These are phyloP conservation scores for Xanthoconium stramineum DNA, from an alignment of 768 basidiomycete genomes.

Conservation along the genomic window DNA sequence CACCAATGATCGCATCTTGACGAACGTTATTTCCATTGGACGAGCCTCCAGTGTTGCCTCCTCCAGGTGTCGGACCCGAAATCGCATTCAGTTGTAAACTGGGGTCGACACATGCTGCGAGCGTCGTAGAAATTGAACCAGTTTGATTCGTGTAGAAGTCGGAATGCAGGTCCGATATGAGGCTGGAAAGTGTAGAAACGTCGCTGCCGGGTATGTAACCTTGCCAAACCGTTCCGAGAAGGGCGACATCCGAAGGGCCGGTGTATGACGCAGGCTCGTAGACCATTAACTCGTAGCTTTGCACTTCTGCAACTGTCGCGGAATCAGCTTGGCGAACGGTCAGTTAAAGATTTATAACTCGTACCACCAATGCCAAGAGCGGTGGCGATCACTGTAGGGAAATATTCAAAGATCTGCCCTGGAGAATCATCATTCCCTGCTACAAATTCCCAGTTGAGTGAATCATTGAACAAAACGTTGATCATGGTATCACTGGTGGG, in stretches of 20 bases:
- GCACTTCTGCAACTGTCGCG: slow-evolving; percentile 36
- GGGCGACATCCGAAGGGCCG: slow-evolving; percentile 40
- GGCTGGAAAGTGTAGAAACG: slow-evolving; percentile 59
- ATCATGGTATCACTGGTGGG: slow-evolving; percentile 46
- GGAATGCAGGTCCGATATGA: slow-evolving; percentile 61
- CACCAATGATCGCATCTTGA: slow-evolving; percentile 88
- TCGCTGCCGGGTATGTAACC: slow-evolving; percentile 58
- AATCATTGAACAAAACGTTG: slow-evolving; percentile 58
- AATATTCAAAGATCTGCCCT: slow-evolving; percentile 74
- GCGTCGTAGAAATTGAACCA: slow-evolving; percentile 43
- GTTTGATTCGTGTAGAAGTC: slow-evolving; percentile 57
- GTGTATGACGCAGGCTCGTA: slow-evolving; percentile 60
- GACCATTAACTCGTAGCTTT: slow-evolving; percentile 62
- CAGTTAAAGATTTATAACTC: slow-evolving; percentile 17
- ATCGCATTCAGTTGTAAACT: slow-evolving; percentile 58
- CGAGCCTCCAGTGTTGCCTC: slow-evolving; percentile 15
- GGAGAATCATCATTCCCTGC: slow-evolving; percentile 52
- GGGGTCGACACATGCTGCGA: slow-evolving; percentile 69
- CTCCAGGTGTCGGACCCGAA: slow-evolving; percentile 35
- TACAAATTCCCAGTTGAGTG: slow-evolving; percentile 70
- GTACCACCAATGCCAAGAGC: slow-evolving; percentile 44
- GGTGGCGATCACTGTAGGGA: slow-evolving; percentile 49
- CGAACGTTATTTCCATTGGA: slow-evolving; percentile 40
- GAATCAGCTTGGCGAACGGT: slow-evolving; percentile 27
- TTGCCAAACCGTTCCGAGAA: slow-evolving; percentile 68